Conservation (phyloP, 306 rosid species). For the Prunus mume region DNA sequence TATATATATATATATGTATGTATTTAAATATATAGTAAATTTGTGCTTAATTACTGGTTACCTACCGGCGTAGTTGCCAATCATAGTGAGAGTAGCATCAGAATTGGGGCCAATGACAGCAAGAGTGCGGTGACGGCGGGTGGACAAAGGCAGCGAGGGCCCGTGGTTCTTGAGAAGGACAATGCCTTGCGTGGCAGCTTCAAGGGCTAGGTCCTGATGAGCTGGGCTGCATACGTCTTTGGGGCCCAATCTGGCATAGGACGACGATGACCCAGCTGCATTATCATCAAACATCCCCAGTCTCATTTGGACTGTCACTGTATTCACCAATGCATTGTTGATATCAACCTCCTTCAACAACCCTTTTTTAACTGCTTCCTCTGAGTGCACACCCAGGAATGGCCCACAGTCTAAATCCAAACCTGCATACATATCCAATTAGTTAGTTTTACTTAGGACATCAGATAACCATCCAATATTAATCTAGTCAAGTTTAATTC, state of each 20-base stretch:
- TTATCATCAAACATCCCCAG: constrained; percentile 90
- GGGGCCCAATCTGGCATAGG: constrained; percentile 70
- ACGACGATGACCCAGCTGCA: constrained; percentile 23
- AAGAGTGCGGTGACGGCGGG: constrained; percentile 44
- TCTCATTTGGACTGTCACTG: constrained; percentile 77
- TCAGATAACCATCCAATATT: no score
- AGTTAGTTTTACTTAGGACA: no score
- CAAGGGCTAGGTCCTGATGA: constrained; percentile 67
- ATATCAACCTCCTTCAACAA: constrained; percentile 53
- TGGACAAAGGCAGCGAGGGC: constrained; percentile 59
- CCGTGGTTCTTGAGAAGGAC: constrained; percentile 76
- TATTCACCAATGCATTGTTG: constrained; percentile 56
- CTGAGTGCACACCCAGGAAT: constrained; percentile 65
- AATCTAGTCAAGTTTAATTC: no score
- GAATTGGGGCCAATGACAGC: constrained; percentile 95
- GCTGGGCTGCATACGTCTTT: constrained; percentile 69
- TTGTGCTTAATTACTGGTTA: no score
- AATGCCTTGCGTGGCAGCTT: constrained; percentile 79
- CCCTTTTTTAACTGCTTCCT: constrained; percentile 66
- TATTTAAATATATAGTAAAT: no score
- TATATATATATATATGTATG: no score
- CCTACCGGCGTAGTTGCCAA: constrained; percentile 85
- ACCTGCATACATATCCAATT: constrained; percentile 26
- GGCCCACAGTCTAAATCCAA: constrained; percentile 93
- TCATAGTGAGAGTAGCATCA: constrained; percentile 61